A percentile compares a stretch with the other conserved stretches of the same genome.
phyloP scores from a whole-genome alignment of 1,284 basidiomycete species.

The Schizopora paradoxa region DNA sequence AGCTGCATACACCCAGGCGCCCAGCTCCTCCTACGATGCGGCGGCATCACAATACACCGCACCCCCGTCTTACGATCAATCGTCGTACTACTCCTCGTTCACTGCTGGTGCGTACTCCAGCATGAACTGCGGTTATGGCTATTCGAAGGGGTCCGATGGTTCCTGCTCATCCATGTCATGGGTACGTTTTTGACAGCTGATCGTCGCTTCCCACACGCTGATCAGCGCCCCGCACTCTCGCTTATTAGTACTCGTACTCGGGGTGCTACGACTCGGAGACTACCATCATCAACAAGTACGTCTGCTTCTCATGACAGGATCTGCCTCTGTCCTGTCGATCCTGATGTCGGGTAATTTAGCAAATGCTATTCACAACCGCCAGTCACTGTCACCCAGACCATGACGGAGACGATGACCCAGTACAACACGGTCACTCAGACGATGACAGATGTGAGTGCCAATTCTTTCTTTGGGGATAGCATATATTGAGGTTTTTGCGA shows the following conservation, averaged over 20 bases:
- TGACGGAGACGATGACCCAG: constrained; percentile 31
- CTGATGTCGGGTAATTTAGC: constrained; percentile 7
- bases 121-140: constrained; percentile 64
- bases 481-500: constrained; percentile 1
- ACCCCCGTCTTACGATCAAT: constrained; percentile 39
- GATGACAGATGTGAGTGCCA: constrained; percentile 19
- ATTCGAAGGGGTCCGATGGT: constrained; percentile 48
- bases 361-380: constrained; percentile 16
- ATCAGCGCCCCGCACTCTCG: constrained; percentile 3
- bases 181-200: constrained; percentile 37
- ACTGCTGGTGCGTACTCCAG: constrained; percentile 54
- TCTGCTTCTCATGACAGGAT: constrained; percentile 14
- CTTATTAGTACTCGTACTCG: constrained; percentile 29
- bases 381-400: constrained; percentile 34
- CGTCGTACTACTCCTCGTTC: constrained; percentile 51
- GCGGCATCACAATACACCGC: constrained; percentile 37
- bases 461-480: constrained; percentile 6
- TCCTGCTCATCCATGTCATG: constrained; percentile 49
- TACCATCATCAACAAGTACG: constrained; percentile 53
- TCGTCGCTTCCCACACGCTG: background rate
- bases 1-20: constrained; percentile 13
- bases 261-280: constrained; percentile 68
- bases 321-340: background rate
- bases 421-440: constrained; percentile 31
- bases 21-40: constrained; percentile 22